These are phyloP conservation scores for Paramecium primaurelia DNA, from an alignment of 73 alveolate species.

Conservation along the genomic window DNA sequence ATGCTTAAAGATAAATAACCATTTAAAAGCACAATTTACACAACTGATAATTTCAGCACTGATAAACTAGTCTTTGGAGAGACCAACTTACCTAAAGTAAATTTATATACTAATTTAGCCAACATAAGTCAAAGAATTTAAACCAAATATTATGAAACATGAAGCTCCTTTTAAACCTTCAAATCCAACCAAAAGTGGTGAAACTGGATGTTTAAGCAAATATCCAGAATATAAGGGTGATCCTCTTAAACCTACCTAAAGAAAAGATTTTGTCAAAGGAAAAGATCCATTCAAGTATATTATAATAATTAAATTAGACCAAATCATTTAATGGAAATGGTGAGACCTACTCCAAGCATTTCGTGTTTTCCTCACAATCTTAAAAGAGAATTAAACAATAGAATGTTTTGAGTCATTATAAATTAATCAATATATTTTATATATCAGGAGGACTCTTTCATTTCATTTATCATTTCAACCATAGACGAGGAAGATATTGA, in stretches of 20 bases:
- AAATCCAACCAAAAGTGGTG: slow-evolving; percentile 43
- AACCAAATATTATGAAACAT: slow-evolving; percentile 15
- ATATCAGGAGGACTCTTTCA: background rate
- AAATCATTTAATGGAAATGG: background rate
- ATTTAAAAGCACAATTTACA: slow-evolving; percentile 29
- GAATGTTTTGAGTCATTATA: slow-evolving; percentile 22
- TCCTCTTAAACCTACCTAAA: slow-evolving; percentile 5
- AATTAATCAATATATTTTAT: background rate
- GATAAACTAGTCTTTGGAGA: slow-evolving; percentile 19
- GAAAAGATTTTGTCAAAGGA: slow-evolving; percentile 22
- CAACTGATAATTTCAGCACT: background rate
- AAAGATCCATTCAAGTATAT: slow-evolving; percentile 26
- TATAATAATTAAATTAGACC: background rate
- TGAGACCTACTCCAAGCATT: slow-evolving; percentile 42
- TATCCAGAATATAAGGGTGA: slow-evolving; percentile 32
- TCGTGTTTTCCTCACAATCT: slow-evolving; percentile 44
- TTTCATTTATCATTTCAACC: background rate
- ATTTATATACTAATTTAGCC: background rate
- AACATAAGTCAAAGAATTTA: background rate
- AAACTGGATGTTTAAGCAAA: background rate
- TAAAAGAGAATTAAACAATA: slow-evolving; percentile 23
- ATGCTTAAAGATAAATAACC: background rate
- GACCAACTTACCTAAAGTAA: background rate
- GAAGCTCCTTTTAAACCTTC: slow-evolving; percentile 43
- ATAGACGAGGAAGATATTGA: background rate